These are phyloP conservation scores for Colletotrichum trifolii DNA, from an alignment of 2,329 filamentous ascomycete genomes.

Conservation along the genomic window DNA sequence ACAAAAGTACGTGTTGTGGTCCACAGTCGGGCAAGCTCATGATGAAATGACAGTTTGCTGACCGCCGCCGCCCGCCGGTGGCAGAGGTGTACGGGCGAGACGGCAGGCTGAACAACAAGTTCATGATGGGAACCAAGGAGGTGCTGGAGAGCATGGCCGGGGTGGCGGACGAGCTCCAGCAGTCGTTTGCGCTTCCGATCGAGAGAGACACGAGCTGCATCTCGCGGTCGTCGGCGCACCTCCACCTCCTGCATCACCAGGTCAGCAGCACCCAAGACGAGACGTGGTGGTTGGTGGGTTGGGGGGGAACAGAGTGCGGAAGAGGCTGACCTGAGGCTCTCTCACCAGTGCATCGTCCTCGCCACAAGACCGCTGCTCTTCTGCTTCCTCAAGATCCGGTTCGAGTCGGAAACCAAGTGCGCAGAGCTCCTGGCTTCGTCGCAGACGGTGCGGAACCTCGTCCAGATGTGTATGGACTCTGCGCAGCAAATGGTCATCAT, in stretches of 20 bases:
- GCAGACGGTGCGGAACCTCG: slow-evolving; percentile 45
- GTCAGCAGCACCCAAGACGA: slow-evolving; percentile 28
- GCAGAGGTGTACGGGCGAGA: slow-evolving; percentile 46
- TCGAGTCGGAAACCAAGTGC: slow-evolving; percentile 42
- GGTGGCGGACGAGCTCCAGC: slow-evolving; percentile 44
- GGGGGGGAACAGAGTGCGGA: no score
- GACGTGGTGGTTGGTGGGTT: rapidly evolving
- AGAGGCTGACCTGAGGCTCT: neutral
- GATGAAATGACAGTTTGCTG: neutral
- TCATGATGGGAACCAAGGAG: slow-evolving; percentile 45
- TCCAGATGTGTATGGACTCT: slow-evolving; percentile 49
- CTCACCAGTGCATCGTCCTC: slow-evolving; percentile 44
- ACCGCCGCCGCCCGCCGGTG: rapidly evolving
- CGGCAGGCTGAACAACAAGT: slow-evolving; percentile 45
- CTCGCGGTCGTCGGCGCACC: slow-evolving; percentile 45
- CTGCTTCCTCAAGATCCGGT: slow-evolving; percentile 46
- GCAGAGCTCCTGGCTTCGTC: slow-evolving; percentile 51
- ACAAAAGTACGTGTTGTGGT: slow-evolving; percentile 40
- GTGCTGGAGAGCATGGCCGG: slow-evolving; percentile 44
- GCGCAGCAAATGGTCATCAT: slow-evolving; percentile 49
- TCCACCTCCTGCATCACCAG: slow-evolving; percentile 48
- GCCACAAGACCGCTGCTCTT: slow-evolving; percentile 46
- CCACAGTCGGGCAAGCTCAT: no score
- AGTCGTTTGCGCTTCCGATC: slow-evolving; percentile 43
- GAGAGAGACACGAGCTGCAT: slow-evolving; percentile 47